phyloP scores from a whole-genome alignment of 139 green algal genomes.

The Diplosphaera chodatii region DNA sequence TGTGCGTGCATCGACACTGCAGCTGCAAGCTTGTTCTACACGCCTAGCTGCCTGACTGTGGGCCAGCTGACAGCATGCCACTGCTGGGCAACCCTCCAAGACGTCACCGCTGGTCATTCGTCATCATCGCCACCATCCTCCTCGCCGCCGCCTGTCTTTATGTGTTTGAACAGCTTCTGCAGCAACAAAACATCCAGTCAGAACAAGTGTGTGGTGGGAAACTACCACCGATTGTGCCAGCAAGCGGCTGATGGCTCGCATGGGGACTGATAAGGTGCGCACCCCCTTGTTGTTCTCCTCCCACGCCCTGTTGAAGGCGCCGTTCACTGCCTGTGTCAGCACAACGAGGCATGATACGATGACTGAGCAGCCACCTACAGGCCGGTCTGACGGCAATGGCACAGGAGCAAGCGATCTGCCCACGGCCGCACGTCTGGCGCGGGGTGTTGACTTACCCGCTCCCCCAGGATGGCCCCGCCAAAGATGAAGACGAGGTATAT shows the following conservation, averaged over 20 bases:
- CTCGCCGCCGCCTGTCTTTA: constrained; percentile 3
- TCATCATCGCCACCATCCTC: constrained; percentile 6
- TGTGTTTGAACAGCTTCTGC: constrained; percentile 26
- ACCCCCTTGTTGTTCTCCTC: constrained; percentile 26
- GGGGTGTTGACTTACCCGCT: constrained; percentile 26
- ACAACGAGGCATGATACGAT: neutral
- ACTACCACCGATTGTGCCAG: no score
- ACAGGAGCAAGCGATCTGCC: no score
- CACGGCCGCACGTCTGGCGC: no score
- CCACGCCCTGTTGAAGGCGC: constrained; percentile 16
- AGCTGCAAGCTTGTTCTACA: no score
- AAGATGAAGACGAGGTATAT: constrained; percentile 24
- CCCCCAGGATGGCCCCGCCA: constrained; percentile 15
- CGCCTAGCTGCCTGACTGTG: no score
- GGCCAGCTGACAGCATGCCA: no score
- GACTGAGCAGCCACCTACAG: no score
- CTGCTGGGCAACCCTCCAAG: no score
- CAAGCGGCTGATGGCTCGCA: neutral
- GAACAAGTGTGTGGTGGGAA: neutral
- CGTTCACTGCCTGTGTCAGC: constrained; percentile 14
- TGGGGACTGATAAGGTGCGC: neutral
- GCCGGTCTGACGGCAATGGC: no score
- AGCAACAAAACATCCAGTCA: neutral
- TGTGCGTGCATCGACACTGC: no score
- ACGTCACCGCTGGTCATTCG: no score